phyloP scores from a whole-genome alignment of 2,329 filamentous ascomycete genomes.

The Didymellaceae sp. region DNA sequence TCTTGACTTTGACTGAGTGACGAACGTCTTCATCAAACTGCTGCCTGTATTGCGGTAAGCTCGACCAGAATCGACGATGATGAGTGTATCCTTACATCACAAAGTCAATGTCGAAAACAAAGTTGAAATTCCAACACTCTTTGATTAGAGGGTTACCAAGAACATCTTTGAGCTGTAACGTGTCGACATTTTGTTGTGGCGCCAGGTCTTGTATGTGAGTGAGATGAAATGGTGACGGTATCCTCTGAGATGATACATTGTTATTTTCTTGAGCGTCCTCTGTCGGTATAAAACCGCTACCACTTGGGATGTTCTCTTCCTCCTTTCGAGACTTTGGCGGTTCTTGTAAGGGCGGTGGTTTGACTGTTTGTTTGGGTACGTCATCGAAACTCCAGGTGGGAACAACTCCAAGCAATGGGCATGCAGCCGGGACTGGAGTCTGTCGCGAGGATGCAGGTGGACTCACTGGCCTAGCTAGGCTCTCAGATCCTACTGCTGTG shows the following conservation, averaged over 20 bases:
- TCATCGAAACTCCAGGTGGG: constrained; percentile 25
- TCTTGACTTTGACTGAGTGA: constrained; percentile 60
- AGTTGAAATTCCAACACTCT: constrained; percentile 76
- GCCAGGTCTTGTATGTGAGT: constrained; percentile 72
- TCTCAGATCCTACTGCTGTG: constrained; percentile 5
- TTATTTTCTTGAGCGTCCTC: neutral
- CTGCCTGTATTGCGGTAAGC: constrained; percentile 34
- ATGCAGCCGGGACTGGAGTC: neutral
- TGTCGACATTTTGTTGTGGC: constrained; percentile 66
- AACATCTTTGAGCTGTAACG: constrained; percentile 70
- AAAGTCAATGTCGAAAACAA: constrained; percentile 68
- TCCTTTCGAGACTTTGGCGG: neutral
- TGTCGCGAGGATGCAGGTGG: constrained; percentile 32
- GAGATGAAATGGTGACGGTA: constrained; percentile 73
- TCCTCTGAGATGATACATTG: neutral
- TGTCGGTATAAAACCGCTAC: neutral
- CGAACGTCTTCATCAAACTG: constrained; percentile 65
- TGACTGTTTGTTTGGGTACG: constrained; percentile 22
- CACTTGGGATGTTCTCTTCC: neutral
- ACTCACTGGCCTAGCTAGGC: constrained; percentile 33
- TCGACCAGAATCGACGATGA: neutral
- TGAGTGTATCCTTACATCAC: constrained; percentile 55
- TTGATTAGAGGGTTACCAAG: constrained; percentile 76
- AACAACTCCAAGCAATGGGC: neutral
- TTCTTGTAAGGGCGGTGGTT: neutral